Conservation (phyloP, 2,329 filamentous ascomycete species). For the Xylaria polymorpha region DNA sequence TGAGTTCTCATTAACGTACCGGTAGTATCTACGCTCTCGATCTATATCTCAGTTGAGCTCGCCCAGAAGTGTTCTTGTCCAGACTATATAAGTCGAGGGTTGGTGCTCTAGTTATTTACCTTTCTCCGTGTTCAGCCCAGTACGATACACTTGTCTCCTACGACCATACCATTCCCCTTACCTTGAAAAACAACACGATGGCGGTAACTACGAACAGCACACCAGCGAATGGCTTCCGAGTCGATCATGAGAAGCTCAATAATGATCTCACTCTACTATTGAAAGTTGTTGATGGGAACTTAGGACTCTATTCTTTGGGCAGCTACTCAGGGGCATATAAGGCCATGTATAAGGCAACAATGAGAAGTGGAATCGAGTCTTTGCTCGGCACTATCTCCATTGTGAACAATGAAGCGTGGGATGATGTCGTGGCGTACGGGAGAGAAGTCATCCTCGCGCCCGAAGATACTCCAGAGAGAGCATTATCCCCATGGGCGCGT, state of each 20-base stretch:
- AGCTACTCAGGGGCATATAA: slow-evolving; percentile 31
- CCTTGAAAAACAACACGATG: not conserved
- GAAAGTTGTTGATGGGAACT: not conserved
- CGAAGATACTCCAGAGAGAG: slow-evolving; percentile 25
- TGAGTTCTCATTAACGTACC: not conserved
- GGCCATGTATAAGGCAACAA: slow-evolving; percentile 29
- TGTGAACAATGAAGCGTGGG: slow-evolving; percentile 23
- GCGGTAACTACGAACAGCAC: not conserved
- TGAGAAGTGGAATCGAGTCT: slow-evolving; percentile 27
- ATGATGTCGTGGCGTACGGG: slow-evolving; percentile 29
- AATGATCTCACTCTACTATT: slow-evolving; percentile 17
- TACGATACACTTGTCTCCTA: not conserved
- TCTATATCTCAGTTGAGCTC: not conserved
- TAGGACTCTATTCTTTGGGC: slow-evolving; percentile 18
- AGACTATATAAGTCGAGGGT: not conserved
- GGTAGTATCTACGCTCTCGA: not conserved
- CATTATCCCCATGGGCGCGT: slow-evolving; percentile 27
- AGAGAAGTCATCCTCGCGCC: slow-evolving; percentile 33
- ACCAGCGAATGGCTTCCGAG: not conserved
- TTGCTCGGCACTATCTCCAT: slow-evolving; percentile 25
- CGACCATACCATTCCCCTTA: not conserved
- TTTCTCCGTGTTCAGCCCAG: not conserved
- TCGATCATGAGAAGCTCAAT: slow-evolving; percentile 4
- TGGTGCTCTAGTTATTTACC: not conserved
- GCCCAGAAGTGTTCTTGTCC: not conserved